Evolutionary conservation across 495 filamentous ascomycete species (phyloP).

Genomic region (Neurospora sp.): DNA sequence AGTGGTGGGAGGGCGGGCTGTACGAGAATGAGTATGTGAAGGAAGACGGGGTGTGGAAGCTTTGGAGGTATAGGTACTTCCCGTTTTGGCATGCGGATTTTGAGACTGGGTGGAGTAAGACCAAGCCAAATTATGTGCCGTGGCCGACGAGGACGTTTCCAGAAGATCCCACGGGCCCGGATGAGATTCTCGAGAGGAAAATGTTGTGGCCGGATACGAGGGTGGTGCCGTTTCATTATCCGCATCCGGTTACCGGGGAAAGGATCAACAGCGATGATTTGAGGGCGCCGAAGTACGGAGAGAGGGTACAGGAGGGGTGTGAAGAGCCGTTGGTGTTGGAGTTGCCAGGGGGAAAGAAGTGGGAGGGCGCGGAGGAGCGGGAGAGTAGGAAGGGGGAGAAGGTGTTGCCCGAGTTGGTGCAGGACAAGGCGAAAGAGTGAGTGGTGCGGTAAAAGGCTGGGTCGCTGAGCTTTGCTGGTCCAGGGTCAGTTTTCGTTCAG

Average conservation of each 20-base stretch:
- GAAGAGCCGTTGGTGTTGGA: constrained; percentile 31
- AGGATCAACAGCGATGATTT: constrained; percentile 33
- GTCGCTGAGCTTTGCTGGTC: neutral
- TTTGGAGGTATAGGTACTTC: constrained; percentile 45
- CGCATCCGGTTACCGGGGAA: constrained; percentile 43
- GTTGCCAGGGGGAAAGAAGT: constrained; percentile 29
- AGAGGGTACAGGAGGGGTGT: constrained; percentile 20
- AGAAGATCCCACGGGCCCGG: constrained; percentile 40
- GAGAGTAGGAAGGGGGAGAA: constrained; percentile 23
- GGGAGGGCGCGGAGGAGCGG: constrained; percentile 20
- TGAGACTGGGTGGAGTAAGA: constrained; percentile 43
- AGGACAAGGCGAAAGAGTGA: constrained; percentile 15
- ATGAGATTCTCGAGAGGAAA: constrained; percentile 43
- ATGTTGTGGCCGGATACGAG: constrained; percentile 47
- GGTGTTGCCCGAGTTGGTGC: constrained; percentile 32
- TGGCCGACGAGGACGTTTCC: constrained; percentile 35
- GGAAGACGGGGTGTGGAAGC: constrained; percentile 41
- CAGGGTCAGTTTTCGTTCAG: neutral
- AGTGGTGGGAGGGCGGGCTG: constrained; percentile 49
- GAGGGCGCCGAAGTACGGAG: constrained; percentile 36
- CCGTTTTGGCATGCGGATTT: constrained; percentile 48
- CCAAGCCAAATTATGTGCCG: constrained; percentile 41
- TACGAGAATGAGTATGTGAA: constrained; percentile 54
- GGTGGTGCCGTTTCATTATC: constrained; percentile 47
- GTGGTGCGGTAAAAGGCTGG: neutral